phyloP scores from a whole-genome alignment of 2,329 filamentous ascomycete genomes.

The Coleophoma cylindrospora region DNA sequence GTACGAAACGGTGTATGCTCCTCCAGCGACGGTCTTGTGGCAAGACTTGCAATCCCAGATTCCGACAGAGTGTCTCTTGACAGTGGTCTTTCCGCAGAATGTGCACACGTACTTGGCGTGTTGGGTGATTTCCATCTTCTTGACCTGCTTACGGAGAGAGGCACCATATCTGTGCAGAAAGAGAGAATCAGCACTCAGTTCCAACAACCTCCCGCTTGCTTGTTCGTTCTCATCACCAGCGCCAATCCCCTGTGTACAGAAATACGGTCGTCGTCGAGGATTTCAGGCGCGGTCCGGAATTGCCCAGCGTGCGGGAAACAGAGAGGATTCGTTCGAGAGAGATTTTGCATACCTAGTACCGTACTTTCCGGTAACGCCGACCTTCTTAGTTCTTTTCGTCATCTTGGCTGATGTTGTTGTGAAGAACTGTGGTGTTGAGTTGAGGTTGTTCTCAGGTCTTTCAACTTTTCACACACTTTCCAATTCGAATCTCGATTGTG shows the following conservation, averaged over 20 bases:
- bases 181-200: slow-evolving; percentile 14
- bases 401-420: slow-evolving; percentile 57
- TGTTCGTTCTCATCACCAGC: not conserved
- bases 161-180: slow-evolving; percentile 76
- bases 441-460: not conserved
- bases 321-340: slow-evolving; percentile 14
- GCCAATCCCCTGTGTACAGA: no score
- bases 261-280: no score
- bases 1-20: slow-evolving; percentile 96
- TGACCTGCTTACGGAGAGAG: slow-evolving; percentile 97
- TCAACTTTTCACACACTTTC: not conserved
- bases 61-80: slow-evolving; percentile 85
- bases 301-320: slow-evolving; percentile 4
- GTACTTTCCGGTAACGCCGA: slow-evolving; percentile 98
- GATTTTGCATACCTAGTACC: slow-evolving; percentile 74
- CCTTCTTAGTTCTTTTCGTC: slow-evolving; percentile 97
- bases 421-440: slow-evolving; percentile 11
- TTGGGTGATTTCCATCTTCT: slow-evolving; percentile 99
- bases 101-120: slow-evolving; percentile 97
- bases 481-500: no score
- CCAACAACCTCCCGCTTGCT: not conserved
- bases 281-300: not conserved
- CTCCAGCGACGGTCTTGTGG: slow-evolving; percentile 89
- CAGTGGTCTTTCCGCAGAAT: slow-evolving; percentile 96
- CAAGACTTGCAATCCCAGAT: slow-evolving; percentile 98